Percentiles rank a stretch among this genome's conserved stretches.
Evolutionary conservation across 345 rosid genomes (phyloP).

Genomic region (Arabis alpina): DNA sequence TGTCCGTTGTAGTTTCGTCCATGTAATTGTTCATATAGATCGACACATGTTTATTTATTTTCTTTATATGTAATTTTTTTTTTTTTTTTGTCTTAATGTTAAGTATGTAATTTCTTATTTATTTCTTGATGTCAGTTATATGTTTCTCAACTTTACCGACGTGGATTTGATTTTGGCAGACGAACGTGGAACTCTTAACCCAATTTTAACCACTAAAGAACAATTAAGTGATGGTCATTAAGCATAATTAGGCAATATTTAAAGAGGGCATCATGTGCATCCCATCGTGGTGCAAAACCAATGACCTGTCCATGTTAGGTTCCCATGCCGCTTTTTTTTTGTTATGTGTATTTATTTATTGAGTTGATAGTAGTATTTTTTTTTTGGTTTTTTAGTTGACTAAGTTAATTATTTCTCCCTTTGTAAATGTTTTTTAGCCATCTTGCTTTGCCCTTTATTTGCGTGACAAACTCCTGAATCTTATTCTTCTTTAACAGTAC

Average conservation of each 20-base stretch:
- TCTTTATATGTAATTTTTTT: too few relatives aligned
- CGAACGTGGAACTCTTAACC: not conserved
- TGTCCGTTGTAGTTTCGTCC: too few relatives aligned
- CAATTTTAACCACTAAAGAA: constrained; percentile 13
- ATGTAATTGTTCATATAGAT: too few relatives aligned
- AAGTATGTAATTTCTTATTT: too few relatives aligned
- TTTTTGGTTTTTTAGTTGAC: not conserved
- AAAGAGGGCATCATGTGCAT: constrained; percentile 49
- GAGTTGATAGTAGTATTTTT: not conserved
- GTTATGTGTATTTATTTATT: not conserved
- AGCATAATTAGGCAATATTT: constrained; percentile 36
- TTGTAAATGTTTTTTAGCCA: constrained; percentile 37
- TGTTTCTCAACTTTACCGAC: constrained; percentile 6
- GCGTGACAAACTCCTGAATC: constrained; percentile 42
- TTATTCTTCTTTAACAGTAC: constrained; percentile 32
- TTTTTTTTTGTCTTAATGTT: too few relatives aligned
- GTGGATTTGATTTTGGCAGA: not conserved
- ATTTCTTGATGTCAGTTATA: not conserved
- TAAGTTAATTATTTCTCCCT: not conserved
- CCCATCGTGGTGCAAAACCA: constrained; percentile 46
- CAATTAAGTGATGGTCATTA: constrained; percentile 35
- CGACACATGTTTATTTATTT: too few relatives aligned
- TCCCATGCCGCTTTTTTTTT: constrained; percentile 24
- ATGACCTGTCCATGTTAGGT: constrained; percentile 43
- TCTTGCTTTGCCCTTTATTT: constrained; percentile 42